Conservation (phyloP, 2,329 filamentous ascomycete genomes). For the Fusarium foetens region DNA sequence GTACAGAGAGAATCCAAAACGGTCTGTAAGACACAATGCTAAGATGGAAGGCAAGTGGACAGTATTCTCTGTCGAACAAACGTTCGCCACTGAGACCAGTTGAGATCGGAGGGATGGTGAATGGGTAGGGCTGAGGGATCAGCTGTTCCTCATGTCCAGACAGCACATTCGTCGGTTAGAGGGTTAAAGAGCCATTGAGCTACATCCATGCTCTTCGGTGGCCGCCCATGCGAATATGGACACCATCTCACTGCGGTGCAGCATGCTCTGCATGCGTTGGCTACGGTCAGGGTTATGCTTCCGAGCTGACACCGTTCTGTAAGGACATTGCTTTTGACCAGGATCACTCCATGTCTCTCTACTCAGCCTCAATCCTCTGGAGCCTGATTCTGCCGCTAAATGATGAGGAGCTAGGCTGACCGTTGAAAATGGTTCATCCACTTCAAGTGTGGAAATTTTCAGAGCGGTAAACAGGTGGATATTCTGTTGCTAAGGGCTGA, state of each 20-base stretch:
- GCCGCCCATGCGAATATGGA: constrained; percentile 8
- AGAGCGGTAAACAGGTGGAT: constrained; percentile 19
- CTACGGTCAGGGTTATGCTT: constrained; percentile 22
- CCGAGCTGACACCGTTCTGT: constrained; percentile 13
- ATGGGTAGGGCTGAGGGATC: constrained; percentile 40
- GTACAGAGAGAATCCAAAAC: constrained; percentile 12
- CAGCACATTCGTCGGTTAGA: constrained; percentile 7
- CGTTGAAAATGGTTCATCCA: background rate
- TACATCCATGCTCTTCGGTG: constrained; percentile 13
- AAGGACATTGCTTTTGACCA: constrained; percentile 2
- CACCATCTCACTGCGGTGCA: constrained; percentile 28
- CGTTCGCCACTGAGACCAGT: constrained; percentile 23
- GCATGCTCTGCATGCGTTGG: constrained; percentile 20
- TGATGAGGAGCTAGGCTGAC: background rate
- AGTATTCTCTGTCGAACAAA: constrained; percentile 9
- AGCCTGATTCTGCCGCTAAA: constrained; percentile 9
- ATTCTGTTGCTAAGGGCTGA: constrained; percentile 26
- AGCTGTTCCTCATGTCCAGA: constrained; percentile 31
- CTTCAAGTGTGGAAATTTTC: constrained; percentile 2
- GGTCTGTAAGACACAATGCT: constrained; percentile 16
- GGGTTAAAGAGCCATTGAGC: background rate
- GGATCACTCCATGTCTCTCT: constrained; percentile 14
- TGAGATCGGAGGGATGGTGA: constrained; percentile 7
- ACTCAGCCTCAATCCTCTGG: constrained; percentile 29
- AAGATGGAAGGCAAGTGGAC: background rate